phyloP scores from a whole-genome alignment of 1,284 basidiomycete species.

The Fomitopsis pinicola region DNA sequence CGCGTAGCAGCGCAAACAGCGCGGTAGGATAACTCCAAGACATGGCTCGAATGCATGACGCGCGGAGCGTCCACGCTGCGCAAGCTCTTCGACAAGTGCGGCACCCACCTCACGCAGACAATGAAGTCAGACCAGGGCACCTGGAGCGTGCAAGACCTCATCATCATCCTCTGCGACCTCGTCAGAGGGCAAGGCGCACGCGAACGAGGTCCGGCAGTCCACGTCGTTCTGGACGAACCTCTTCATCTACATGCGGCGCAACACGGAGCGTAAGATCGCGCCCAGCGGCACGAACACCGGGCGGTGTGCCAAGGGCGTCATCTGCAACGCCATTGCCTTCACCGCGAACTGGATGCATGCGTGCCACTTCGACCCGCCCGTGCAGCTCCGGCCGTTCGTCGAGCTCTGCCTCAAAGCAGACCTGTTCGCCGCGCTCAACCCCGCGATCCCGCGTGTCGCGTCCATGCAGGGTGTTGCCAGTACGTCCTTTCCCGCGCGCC shows the following conservation, averaged over 20 bases:
- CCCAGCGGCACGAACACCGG: neutral
- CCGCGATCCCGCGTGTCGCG: neutral
- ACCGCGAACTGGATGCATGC: neutral
- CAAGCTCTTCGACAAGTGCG: neutral
- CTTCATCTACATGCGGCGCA: neutral
- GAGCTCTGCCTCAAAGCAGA: neutral
- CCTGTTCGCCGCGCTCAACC: neutral
- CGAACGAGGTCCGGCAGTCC: neutral
- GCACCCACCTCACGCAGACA: neutral
- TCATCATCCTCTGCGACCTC: neutral
- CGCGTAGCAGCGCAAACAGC: no score
- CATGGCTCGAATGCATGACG: no score
- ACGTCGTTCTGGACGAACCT: constrained; percentile 1
- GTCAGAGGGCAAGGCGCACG: neutral
- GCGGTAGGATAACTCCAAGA: no score
- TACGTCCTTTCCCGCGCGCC: neutral
- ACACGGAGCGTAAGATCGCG: neutral
- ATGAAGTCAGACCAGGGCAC: neutral
- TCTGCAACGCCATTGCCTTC: neutral
- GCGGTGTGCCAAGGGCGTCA: neutral
- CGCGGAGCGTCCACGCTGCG: neutral
- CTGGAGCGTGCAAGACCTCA: neutral
- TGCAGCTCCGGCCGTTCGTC: neutral
- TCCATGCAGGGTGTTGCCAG: neutral
- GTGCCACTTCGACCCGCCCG: neutral